phyloP scores from a whole-genome alignment of 495 filamentous ascomycete species.

The Hyaloscypha bicolor region DNA sequence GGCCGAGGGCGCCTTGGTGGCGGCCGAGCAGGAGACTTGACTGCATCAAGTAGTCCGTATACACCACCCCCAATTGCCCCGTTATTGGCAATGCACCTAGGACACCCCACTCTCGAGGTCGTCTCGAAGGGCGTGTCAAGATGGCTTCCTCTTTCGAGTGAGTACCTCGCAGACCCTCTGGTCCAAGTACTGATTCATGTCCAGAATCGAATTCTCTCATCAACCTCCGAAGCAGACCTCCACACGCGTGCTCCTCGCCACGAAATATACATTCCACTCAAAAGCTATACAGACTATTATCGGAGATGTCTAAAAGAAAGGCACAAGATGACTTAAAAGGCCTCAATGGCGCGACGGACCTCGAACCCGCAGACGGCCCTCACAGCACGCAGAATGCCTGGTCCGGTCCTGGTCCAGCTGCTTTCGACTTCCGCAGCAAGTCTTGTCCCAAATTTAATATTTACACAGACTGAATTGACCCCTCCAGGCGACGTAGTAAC shows the following conservation, averaged over 20 bases:
- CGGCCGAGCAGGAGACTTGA: neutral
- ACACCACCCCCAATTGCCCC: neutral
- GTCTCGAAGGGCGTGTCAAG: neutral
- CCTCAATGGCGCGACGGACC: constrained; percentile 18
- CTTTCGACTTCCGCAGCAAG: constrained; percentile 59
- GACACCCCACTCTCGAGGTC: neutral
- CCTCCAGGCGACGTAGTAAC: constrained; percentile 76
- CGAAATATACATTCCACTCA: neutral
- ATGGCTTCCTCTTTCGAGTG: neutral
- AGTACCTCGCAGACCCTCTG: neutral
- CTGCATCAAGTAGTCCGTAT: neutral
- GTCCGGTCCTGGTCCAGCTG: constrained; percentile 62
- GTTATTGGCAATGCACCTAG: neutral
- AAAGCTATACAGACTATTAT: neutral
- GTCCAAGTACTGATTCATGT: neutral
- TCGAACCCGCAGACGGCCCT: constrained; percentile 8
- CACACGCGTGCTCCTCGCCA: neutral
- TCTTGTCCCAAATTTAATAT: constrained; percentile 10
- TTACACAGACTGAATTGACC: neutral
- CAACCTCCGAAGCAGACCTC: neutral
- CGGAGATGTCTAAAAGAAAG: constrained; percentile 11
- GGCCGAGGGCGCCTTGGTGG: neutral
- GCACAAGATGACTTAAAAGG: constrained; percentile 17
- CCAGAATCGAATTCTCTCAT: neutral
- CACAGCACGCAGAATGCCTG: constrained; percentile 43